Percentiles rank a stretch among this genome's conserved stretches.
Evolutionary conservation across 805 yeast species (phyloP).

Genomic region (Saccharomycopsis selenospora): DNA sequence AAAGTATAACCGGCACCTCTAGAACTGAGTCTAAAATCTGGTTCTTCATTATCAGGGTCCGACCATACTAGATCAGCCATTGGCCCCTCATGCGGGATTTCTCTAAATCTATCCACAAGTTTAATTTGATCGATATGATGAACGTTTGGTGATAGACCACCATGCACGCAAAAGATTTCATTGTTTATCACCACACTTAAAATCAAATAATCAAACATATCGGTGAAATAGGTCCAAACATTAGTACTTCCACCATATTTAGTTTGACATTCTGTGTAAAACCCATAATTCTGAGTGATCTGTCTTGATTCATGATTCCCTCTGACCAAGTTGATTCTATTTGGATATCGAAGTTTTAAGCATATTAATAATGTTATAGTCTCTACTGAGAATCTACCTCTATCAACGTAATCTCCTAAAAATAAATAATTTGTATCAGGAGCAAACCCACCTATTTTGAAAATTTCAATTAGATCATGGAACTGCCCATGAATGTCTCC

Average conservation of each 20-base stretch:
- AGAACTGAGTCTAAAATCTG: constrained; percentile 81
- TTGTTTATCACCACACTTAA: constrained; percentile 86
- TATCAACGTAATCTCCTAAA: constrained; percentile 92
- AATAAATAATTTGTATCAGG: constrained; percentile 92
- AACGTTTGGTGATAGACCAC: constrained; percentile 92
- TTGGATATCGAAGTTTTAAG: constrained; percentile 81
- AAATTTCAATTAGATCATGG: constrained; percentile 87
- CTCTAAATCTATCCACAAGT: constrained; percentile 84
- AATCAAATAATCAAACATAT: constrained; percentile 84
- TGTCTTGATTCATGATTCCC: constrained; percentile 98
- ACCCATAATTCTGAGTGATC: constrained; percentile 95
- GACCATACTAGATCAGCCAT: constrained; percentile 99
- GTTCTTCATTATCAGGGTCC: constrained; percentile 82
- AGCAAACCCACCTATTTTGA: constrained; percentile 86
- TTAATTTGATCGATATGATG: constrained; percentile 89
- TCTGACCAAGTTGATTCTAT: constrained; percentile 70
- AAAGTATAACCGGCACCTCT: constrained; percentile 98
- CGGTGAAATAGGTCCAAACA: constrained; percentile 88
- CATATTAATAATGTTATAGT: constrained; percentile 80
- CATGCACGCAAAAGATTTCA: constrained; percentile 89
- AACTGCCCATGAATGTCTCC: constrained; percentile 98
- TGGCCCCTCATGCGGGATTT: constrained; percentile 98
- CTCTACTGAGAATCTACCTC: constrained; percentile 91
- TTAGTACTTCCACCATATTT: constrained; percentile 70
- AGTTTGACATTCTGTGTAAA: constrained; percentile 86